These are phyloP conservation scores for Kwoniella mangroviensis DNA, from an alignment of 768 basidiomycete species.

Conservation along the genomic window DNA sequence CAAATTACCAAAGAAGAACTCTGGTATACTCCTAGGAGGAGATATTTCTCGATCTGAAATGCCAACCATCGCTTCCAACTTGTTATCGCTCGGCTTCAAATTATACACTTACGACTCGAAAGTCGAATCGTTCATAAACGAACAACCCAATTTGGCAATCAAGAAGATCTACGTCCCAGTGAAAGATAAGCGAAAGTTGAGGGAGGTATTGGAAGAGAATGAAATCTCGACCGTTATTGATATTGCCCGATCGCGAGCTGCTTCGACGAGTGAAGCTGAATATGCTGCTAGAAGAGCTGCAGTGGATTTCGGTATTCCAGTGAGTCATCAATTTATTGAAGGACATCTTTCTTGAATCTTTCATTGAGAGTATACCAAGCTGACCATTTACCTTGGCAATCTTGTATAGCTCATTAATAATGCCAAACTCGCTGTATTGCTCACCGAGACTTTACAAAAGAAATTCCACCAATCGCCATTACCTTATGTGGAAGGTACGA, in stretches of 20 bases:
- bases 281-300: constrained; percentile 96
- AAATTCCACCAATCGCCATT: constrained; percentile 45
- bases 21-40: constrained; percentile 90
- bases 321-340: constrained; percentile 29
- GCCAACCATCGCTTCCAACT: constrained; percentile 74
- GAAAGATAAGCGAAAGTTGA: constrained; percentile 91
- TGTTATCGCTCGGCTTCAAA: constrained; percentile 89
- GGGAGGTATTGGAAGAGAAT: constrained; percentile 81
- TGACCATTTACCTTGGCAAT: no score
- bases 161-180: constrained; percentile 96
- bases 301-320: constrained; percentile 84
- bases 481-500: constrained; percentile 80
- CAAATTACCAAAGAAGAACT: constrained; percentile 80
- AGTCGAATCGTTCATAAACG: constrained; percentile 81
- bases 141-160: constrained; percentile 70
- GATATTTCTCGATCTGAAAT: constrained; percentile 88
- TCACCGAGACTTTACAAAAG: constrained; percentile 75
- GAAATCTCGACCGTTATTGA: constrained; percentile 96
- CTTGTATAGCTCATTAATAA: constrained; percentile 77
- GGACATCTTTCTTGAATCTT: background rate
- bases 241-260: constrained; percentile 78
- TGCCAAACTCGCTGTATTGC: constrained; percentile 81
- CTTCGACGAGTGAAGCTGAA: constrained; percentile 82
- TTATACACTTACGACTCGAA: constrained; percentile 66
- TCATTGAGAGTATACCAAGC: background rate